phyloP scores from a whole-genome alignment of 441 rosid genomes.

The Sinapis alba region DNA sequence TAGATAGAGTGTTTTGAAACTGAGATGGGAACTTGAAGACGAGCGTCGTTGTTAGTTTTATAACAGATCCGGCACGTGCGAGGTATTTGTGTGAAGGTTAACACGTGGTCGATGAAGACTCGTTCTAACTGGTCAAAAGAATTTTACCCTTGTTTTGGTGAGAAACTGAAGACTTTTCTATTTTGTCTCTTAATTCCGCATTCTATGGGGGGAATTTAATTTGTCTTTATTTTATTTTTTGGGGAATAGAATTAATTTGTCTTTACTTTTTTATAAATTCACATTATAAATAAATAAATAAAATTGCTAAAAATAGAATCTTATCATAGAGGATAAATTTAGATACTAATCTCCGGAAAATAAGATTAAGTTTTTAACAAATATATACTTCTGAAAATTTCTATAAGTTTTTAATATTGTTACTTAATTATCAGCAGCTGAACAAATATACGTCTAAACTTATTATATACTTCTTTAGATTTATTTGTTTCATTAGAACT shows the following conservation, averaged over 20 bases:
- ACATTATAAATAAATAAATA: neutral
- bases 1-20: conserved; percentile 28
- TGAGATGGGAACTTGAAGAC: conserved; percentile 5
- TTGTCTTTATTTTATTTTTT: conserved; percentile 5
- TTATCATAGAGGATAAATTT: neutral
- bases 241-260: neutral
- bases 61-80: conserved; percentile 28
- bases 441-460: too few species aligned
- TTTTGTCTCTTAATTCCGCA: conserved; percentile 32
- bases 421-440: too few species aligned
- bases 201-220: conserved; percentile 1
- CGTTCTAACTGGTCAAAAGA: conserved; percentile 24
- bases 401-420: too few species aligned
- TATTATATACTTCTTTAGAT: too few species aligned
- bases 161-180: conserved; percentile 38
- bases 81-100: conserved; percentile 2
- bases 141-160: conserved; percentile 26
- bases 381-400: too few species aligned
- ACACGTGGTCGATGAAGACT: conserved; percentile 28
- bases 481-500: neutral
- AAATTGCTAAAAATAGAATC: neutral
- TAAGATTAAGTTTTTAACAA: too few species aligned
- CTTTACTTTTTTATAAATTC: neutral
- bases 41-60: conserved; percentile 17
- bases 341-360: conserved; percentile 8